These are phyloP conservation scores for Yarrowia galli DNA, from an alignment of 1,139 yeast species.

Conservation along the genomic window DNA sequence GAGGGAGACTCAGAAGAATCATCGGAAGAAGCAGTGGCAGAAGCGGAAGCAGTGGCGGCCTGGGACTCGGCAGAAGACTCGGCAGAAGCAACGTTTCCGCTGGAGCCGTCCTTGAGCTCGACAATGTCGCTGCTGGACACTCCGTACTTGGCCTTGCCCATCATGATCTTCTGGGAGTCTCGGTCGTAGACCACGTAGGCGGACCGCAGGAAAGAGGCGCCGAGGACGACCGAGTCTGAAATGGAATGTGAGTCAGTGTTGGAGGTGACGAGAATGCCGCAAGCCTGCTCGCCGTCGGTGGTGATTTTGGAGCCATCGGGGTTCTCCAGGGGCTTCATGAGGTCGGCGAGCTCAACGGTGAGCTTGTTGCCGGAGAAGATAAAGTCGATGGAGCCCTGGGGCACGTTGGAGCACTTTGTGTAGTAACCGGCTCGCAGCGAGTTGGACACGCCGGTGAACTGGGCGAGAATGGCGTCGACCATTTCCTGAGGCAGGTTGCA, in stretches of 20 bases:
- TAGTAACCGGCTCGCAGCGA: conserved; percentile 41
- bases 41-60: neutral
- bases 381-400: conserved; percentile 44
- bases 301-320: conserved; percentile 44
- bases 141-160: conserved; percentile 38
- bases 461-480: conserved; percentile 23
- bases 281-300: conserved; percentile 37
- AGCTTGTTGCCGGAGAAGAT: conserved; percentile 47
- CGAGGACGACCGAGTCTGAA: conserved; percentile 56
- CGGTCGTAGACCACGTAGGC: conserved; percentile 72
- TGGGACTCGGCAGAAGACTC: conserved; percentile 7
- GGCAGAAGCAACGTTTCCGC: neutral
- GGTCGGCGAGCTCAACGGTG: conserved; percentile 46
- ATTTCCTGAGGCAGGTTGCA: conserved; percentile 57
- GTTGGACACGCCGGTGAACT: conserved; percentile 23
- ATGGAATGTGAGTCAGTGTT: conserved; percentile 21
- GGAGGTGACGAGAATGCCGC: conserved; percentile 27
- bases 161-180: conserved; percentile 30
- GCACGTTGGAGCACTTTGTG: conserved; percentile 40
- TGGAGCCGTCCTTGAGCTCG: conserved; percentile 25
- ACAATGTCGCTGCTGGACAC: conserved; percentile 23
- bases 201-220: conserved; percentile 77
- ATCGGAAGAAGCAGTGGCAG: neutral
- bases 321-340: conserved; percentile 43
- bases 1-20: conserved; percentile 2